Conservation (phyloP, 2,329 filamentous ascomycete genomes). For the Aschersonia sp. region DNA sequence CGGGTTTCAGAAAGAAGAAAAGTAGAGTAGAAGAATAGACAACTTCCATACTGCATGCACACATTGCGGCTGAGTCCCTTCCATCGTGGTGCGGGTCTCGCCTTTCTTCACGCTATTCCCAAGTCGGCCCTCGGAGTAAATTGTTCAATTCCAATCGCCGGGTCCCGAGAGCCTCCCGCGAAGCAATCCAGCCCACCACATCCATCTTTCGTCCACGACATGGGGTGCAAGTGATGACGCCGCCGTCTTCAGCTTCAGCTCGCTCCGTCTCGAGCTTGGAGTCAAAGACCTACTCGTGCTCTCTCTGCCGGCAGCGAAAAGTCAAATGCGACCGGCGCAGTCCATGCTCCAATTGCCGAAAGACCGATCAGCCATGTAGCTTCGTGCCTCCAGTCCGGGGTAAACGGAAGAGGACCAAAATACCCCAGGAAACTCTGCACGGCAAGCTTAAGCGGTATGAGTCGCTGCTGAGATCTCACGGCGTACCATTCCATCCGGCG, state of each 20-base stretch:
- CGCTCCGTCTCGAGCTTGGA: background rate
- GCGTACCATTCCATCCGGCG: conserved; percentile 1
- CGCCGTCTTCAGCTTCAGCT: background rate
- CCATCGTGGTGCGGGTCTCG: too few species aligned
- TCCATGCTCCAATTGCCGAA: conserved; percentile 29
- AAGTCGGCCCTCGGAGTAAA: too few species aligned
- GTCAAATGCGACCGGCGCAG: conserved; percentile 25
- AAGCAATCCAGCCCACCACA: too few species aligned
- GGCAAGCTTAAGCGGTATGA: conserved; percentile 49
- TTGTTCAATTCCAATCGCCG: too few species aligned
- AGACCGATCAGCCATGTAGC: conserved; percentile 19
- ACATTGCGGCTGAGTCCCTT: too few species aligned
- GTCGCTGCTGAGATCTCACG: conserved; percentile 4
- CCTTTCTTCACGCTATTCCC: too few species aligned
- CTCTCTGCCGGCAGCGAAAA: conserved; percentile 22
- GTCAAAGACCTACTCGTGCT: conserved; percentile 12
- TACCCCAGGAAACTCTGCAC: conserved; percentile 31
- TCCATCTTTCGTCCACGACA: too few species aligned
- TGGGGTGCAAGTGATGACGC: background rate
- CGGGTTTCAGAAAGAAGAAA: too few species aligned
- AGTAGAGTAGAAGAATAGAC: too few species aligned
- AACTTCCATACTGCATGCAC: too few species aligned
- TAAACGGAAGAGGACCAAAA: conserved; percentile 11
- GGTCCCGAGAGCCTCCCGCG: too few species aligned
- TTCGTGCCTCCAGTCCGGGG: conserved; percentile 15